phyloP scores from a whole-genome alignment of 164 flowering plant genomes.

The Umbellularia californica region DNA sequence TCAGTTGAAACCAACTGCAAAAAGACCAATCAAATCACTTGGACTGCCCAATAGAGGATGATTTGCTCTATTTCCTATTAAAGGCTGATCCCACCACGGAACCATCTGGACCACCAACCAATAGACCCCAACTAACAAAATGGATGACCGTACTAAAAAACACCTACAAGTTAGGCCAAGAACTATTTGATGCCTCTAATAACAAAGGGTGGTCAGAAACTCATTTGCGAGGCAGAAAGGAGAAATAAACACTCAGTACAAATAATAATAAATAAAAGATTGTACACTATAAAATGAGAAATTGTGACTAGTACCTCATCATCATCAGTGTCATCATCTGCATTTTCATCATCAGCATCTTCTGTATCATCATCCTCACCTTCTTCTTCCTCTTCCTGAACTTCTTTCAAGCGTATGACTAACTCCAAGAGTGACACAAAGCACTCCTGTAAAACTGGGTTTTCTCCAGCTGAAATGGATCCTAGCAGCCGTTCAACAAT shows the following conservation, averaged over 20 bases:
- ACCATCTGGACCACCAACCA: neutral
- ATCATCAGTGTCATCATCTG: slow-evolving; percentile 8
- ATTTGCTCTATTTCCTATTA: neutral
- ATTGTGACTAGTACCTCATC: slow-evolving; percentile 7
- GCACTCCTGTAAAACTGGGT: slow-evolving; percentile 34
- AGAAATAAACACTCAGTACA: neutral
- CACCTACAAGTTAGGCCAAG: neutral
- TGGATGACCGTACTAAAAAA: neutral
- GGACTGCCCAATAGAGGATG: neutral
- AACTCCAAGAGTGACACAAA: slow-evolving; percentile 51
- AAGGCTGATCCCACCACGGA: neutral
- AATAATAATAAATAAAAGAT: neutral
- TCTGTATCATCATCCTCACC: slow-evolving; percentile 9
- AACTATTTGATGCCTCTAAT: neutral
- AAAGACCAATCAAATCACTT: neutral
- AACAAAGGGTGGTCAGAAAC: neutral
- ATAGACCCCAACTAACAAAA: neutral
- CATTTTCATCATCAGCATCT: slow-evolving; percentile 7
- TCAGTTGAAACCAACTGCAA: neutral
- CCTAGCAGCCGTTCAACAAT: slow-evolving; percentile 48
- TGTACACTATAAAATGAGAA: neutral
- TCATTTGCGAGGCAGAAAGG: too few species aligned
- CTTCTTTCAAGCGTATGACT: slow-evolving; percentile 43
- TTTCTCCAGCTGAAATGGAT: slow-evolving; percentile 16
- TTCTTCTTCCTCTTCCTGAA: slow-evolving; percentile 41